Evolutionary conservation across 192 early-diverging fungal species (phyloP).

Genomic region (Coemansia pectinata): DNA sequence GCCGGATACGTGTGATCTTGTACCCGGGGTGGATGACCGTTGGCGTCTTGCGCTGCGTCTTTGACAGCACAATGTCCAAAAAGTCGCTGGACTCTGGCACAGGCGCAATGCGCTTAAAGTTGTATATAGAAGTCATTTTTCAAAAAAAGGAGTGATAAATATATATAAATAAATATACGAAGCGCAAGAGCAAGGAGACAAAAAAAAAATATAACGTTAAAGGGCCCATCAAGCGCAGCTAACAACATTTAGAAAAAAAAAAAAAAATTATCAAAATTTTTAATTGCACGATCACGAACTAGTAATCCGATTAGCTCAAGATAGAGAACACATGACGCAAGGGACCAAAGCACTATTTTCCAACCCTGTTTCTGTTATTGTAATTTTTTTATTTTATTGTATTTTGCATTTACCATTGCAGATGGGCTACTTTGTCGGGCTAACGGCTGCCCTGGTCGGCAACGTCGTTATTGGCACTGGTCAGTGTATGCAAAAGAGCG

Average conservation of each 20-base stretch:
- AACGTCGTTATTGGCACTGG: slow-evolving; percentile 54
- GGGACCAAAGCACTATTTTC: background rate
- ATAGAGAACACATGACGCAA: background rate
- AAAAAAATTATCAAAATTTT: slow-evolving; percentile 15
- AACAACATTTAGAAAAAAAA: background rate
- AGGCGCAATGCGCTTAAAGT: slow-evolving; percentile 97
- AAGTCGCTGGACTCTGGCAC: slow-evolving; percentile 92
- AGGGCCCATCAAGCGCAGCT: background rate
- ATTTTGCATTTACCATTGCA: background rate
- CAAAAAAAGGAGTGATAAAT: background rate
- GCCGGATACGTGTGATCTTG: slow-evolving; percentile 94
- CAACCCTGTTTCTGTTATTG: background rate
- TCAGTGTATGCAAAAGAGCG: slow-evolving; percentile 55
- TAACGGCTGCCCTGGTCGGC: slow-evolving; percentile 41
- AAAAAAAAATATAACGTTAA: background rate
- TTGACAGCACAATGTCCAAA: slow-evolving; percentile 96
- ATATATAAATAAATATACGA: background rate
- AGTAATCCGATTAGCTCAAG: background rate
- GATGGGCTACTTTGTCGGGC: slow-evolving; percentile 46
- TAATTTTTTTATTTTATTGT: background rate
- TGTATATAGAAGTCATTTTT: slow-evolving; percentile 75
- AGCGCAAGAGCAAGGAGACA: background rate
- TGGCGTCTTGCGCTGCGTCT: slow-evolving; percentile 98
- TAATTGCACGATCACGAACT: slow-evolving; percentile 1
- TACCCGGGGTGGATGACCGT: slow-evolving; percentile 96